phyloP scores from a whole-genome alignment of 768 basidiomycete genomes.

The Cystobasidium ongulense region DNA sequence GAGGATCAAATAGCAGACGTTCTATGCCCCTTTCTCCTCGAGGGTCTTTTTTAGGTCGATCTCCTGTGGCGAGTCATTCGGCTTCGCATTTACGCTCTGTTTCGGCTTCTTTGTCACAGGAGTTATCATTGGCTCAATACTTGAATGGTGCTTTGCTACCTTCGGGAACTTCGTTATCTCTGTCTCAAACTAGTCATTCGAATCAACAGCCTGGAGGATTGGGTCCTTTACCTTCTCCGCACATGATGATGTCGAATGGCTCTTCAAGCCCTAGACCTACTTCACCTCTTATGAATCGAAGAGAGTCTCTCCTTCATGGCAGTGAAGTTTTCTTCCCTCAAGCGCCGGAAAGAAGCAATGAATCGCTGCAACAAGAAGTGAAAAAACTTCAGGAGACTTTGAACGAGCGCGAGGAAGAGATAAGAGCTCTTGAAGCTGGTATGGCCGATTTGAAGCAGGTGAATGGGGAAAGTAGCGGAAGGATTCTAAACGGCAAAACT shows the following conservation, averaged over 20 bases:
- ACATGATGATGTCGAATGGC: slow-evolving; percentile 39
- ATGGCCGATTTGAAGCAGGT: not conserved
- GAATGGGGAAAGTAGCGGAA: slow-evolving; percentile 6
- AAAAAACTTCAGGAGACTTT: slow-evolving; percentile 90
- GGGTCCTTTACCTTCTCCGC: not conserved
- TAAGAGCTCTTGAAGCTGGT: slow-evolving; percentile 54
- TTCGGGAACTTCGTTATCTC: not conserved
- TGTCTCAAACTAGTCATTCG: too few relatives aligned
- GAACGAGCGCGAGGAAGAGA: slow-evolving; percentile 85
- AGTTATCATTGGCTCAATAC: slow-evolving; percentile 48
- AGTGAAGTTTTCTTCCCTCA: slow-evolving; percentile 38
- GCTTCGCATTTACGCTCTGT: slow-evolving; percentile 62
- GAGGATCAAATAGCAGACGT: slow-evolving; percentile 36
- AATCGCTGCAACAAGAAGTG: slow-evolving; percentile 85
- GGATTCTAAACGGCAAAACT: slow-evolving; percentile 16
- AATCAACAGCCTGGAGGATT: too few relatives aligned
- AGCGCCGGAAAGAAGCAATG: slow-evolving; percentile 63
- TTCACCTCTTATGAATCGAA: slow-evolving; percentile 52
- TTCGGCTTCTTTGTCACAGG: slow-evolving; percentile 95
- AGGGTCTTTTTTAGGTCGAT: slow-evolving; percentile 40
- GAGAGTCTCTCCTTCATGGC: slow-evolving; percentile 9
- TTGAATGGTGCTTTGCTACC: slow-evolving; percentile 43
- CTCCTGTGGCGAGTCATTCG: slow-evolving; percentile 35
- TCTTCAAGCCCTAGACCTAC: slow-evolving; percentile 51
- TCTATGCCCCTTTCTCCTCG: slow-evolving; percentile 38